A percentile compares a stretch with the other conserved stretches of the same genome.
Conservation (phyloP, 106 monocot genomes). For the Gastrodia elata region DNA sequence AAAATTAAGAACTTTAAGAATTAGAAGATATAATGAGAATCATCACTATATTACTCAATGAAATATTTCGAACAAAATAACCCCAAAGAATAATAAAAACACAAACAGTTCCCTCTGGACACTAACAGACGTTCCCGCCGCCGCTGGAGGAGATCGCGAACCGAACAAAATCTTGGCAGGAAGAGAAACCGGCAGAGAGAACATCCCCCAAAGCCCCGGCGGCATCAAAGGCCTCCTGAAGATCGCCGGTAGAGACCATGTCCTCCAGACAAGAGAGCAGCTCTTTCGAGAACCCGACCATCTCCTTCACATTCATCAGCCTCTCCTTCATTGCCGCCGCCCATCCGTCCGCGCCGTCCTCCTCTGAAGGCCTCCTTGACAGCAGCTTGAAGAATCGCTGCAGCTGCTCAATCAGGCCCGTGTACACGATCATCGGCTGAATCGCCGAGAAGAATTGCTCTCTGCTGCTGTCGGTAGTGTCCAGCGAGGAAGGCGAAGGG, state of each 20-base stretch:
- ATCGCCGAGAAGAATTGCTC: constrained; percentile 47
- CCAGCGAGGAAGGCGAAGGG: constrained; percentile 32
- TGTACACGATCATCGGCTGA: constrained; percentile 86
- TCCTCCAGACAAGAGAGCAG: constrained; percentile 88
- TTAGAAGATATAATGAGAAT: too few species aligned
- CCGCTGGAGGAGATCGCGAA: constrained; percentile 37
- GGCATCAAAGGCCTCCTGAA: constrained; percentile 85
- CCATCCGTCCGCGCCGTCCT: constrained; percentile 24
- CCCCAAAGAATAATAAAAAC: too few species aligned
- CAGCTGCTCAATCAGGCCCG: constrained; percentile 85
- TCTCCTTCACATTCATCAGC: constrained; percentile 83
- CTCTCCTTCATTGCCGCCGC: constrained; percentile 78
- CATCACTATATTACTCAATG: too few species aligned
- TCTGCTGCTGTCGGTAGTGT: constrained; percentile 26
- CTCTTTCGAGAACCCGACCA: constrained; percentile 74
- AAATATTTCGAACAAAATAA: too few species aligned
- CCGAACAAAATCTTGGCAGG: constrained; percentile 77
- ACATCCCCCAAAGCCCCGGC: constrained; percentile 62
- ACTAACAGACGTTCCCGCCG: too few species aligned
- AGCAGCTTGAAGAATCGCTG: constrained; percentile 79
- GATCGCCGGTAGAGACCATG: constrained; percentile 50
- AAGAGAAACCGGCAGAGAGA: constrained; percentile 44
- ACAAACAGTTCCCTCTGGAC: too few species aligned
- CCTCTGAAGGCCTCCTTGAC: constrained; percentile 8
- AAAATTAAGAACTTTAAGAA: too few species aligned